A percentile compares a stretch with the other conserved stretches of the same genome.
Evolutionary conservation across 2,329 filamentous ascomycete species (phyloP).

Genomic region (Aspergillus bombycis): DNA sequence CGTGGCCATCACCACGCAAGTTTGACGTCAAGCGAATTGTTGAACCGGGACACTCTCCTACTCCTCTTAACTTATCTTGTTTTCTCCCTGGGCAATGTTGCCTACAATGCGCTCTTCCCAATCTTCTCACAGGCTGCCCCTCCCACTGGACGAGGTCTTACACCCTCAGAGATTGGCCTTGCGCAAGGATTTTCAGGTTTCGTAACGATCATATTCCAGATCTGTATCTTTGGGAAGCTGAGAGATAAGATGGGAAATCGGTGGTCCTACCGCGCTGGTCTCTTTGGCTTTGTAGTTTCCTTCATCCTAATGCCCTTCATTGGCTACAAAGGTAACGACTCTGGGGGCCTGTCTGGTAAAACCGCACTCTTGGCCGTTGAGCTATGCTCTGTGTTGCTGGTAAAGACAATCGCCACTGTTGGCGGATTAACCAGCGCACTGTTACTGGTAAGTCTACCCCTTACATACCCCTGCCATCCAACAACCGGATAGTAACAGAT

Average conservation of each 20-base stretch:
- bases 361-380: slow-evolving; percentile 76
- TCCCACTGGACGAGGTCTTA: slow-evolving; percentile 76
- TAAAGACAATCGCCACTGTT: slow-evolving; percentile 90
- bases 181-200: slow-evolving; percentile 81
- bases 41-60: slow-evolving; percentile 80
- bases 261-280: slow-evolving; percentile 75
- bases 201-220: slow-evolving; percentile 87
- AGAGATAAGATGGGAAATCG: slow-evolving; percentile 82
- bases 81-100: slow-evolving; percentile 91
- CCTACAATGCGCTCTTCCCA: slow-evolving; percentile 92
- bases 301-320: slow-evolving; percentile 91
- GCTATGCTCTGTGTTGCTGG: slow-evolving; percentile 75
- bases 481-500: neutral
- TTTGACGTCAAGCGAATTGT: slow-evolving; percentile 62
- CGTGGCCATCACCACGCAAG: slow-evolving; percentile 48
- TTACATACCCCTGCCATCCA: neutral
- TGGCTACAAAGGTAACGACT: slow-evolving; percentile 69
- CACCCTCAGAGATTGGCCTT: slow-evolving; percentile 79
- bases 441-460: slow-evolving; percentile 66
- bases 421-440: slow-evolving; percentile 88
- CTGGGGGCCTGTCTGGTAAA: slow-evolving; percentile 63
- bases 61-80: slow-evolving; percentile 85
- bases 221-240: slow-evolving; percentile 78
- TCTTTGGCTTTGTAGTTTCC: slow-evolving; percentile 78
- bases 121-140: slow-evolving; percentile 79